Base-by-base conservation (phyloP, 148 eudicot genomes). In the Camellia japonica region DNA sequence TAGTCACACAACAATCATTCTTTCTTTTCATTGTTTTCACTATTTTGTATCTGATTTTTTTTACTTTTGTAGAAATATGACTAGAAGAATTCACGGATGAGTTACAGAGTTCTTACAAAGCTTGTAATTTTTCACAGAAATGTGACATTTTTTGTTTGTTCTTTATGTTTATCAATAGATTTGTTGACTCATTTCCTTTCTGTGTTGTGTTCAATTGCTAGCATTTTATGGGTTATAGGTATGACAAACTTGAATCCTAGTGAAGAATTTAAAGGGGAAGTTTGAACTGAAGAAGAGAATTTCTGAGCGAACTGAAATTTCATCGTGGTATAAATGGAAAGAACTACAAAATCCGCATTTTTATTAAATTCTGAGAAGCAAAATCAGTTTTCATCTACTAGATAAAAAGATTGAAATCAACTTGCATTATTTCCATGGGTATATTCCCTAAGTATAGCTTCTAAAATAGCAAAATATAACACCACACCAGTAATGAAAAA, bases 1-100 rank as follows among this genome's bases (percentile, higher is more conserved):
- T 59, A 84, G 68, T 41, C 69, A 66, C 58, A 75, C 65, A 20
- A 78, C 51, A 66, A 69, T 71, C 79, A 69, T 75, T 84, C 76
- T 58, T 77, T 75, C 68, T 73, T 30, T 47, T 38, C 44, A 56
- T 78, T 66, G 18, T 68, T 30, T 75, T 47, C 58, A 49, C 49
- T 46, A 64, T 60, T 38, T 72, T 80, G 75, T 71, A 71, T 75
- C 70, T 20, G 67, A 62, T 54, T 80, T 56, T 61, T 55, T 55
- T 23, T 42, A 12, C 30, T 64, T 14, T 46, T 46, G 13, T 20
- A 49, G 69, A 23, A 19, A 47, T 76, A 52, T 62, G 55, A 64
- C 56, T 51, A 52, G 73, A 55, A 68, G 16, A 78, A 67, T 59
- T 7, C 62, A 74, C 23, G 75, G 73, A 44, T 55, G 41, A 80